Conservation (phyloP, 768 basidiomycete species). For the Wakefieldia striispora region DNA sequence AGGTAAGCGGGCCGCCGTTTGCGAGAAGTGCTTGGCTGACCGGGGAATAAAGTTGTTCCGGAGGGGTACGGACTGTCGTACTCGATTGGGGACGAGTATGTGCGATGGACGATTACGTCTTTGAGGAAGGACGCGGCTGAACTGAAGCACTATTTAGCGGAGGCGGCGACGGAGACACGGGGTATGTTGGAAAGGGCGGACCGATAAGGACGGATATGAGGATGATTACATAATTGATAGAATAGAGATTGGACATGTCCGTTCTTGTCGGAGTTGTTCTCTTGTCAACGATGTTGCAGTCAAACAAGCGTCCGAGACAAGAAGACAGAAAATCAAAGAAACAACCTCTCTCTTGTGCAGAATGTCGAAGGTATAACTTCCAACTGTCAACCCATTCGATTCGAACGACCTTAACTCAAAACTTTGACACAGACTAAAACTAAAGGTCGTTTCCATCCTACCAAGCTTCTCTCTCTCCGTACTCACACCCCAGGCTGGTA, state of each 20-base stretch:
- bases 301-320: constrained; percentile 47
- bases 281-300: constrained; percentile 18
- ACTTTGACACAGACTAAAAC: constrained; percentile 49
- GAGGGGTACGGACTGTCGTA: constrained; percentile 94
- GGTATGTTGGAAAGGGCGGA: constrained; percentile 58
- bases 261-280: constrained; percentile 23
- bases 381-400: too few species aligned
- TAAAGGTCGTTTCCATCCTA: constrained; percentile 41
- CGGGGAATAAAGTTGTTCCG: constrained; percentile 63
- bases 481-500: constrained; percentile 24
- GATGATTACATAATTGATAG: constrained; percentile 27
- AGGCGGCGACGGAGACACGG: constrained; percentile 77
- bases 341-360: constrained; percentile 58
- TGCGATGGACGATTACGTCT: constrained; percentile 92
- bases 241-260: constrained; percentile 19
- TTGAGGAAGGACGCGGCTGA: constrained; percentile 50
- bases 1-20: constrained; percentile 44
- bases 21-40: constrained; percentile 9
- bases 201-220: constrained; percentile 17
- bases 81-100: constrained; percentile 77
- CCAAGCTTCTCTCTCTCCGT: background rate
- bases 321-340: constrained; percentile 29
- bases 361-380: constrained; percentile 64
- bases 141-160: constrained; percentile 68
- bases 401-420: too few species aligned